Evolutionary conservation across 352 stramenopile genomes (phyloP).

Genomic region (Pythium angustatum): DNA sequence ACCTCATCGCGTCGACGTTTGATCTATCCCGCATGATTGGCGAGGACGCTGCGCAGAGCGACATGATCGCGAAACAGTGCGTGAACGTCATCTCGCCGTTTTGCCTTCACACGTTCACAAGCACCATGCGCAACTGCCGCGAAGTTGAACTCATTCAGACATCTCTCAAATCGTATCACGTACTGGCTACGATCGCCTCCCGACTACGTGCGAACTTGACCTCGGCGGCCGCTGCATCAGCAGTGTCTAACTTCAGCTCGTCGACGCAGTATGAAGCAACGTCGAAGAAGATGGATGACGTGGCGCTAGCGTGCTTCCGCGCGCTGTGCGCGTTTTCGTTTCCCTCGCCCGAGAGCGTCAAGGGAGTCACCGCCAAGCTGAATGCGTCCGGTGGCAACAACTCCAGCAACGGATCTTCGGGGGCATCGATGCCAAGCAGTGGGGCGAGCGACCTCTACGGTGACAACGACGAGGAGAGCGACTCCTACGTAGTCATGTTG

Average conservation of each 20-base stretch:
- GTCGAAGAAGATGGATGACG: constrained; percentile 69
- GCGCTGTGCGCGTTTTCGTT: constrained; percentile 83
- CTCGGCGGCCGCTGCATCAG: neutral
- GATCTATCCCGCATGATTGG: constrained; percentile 61
- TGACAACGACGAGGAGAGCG: constrained; percentile 61
- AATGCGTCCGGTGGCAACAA: constrained; percentile 33
- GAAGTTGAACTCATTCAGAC: constrained; percentile 83
- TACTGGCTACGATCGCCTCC: constrained; percentile 75
- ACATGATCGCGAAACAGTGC: constrained; percentile 55
- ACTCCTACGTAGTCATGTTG: constrained; percentile 63
- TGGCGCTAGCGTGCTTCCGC: constrained; percentile 70
- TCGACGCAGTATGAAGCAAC: constrained; percentile 37
- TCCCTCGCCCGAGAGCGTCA: constrained; percentile 63
- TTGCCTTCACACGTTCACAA: constrained; percentile 73
- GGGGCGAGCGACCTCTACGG: constrained; percentile 27
- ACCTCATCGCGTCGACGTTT: constrained; percentile 73
- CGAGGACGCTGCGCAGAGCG: constrained; percentile 42
- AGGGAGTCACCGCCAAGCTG: constrained; percentile 12
- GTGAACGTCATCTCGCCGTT: constrained; percentile 67
- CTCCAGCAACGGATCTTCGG: constrained; percentile 17
- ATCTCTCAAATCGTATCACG: constrained; percentile 84
- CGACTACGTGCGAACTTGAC: constrained; percentile 57
- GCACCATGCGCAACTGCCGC: constrained; percentile 76
- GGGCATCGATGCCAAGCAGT: neutral
- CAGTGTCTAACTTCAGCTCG: constrained; percentile 16